These are phyloP conservation scores for Austroboletus niveus DNA, from an alignment of 1,284 basidiomycete species.

Conservation along the genomic window DNA sequence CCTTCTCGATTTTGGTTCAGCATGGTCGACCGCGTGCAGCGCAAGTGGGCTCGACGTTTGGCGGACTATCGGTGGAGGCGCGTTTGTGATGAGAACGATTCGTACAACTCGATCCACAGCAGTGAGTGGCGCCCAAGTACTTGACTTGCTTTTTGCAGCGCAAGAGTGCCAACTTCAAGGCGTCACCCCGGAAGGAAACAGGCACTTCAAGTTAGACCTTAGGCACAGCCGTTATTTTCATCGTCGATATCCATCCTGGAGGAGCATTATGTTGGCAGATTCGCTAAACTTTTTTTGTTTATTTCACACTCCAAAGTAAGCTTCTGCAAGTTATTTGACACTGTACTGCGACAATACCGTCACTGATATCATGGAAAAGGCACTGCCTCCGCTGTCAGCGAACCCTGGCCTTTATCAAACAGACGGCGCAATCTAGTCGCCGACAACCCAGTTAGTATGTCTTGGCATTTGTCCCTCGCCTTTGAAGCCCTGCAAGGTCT, in stretches of 20 bases:
- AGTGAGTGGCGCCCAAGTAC: too few species aligned
- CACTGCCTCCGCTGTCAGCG: slow-evolving; percentile 8
- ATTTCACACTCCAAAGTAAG: background rate
- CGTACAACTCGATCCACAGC: too few species aligned
- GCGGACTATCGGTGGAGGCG: background rate
- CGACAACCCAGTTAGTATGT: background rate
- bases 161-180: too few species aligned
- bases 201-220: too few species aligned
- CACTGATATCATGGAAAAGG: background rate
- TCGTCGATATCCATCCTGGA: too few species aligned
- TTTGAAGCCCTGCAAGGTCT: background rate
- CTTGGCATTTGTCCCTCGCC: background rate
- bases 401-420: background rate
- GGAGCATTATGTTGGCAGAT: too few species aligned
- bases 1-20: background rate
- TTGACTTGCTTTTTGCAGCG: too few species aligned
- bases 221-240: too few species aligned
- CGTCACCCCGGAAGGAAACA: too few species aligned
- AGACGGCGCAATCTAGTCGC: background rate
- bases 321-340: background rate
- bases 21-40: background rate
- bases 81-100: background rate
- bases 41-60: background rate
- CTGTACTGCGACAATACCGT: too few species aligned
- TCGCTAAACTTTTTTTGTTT: too few species aligned